A percentile compares a stretch with the other conserved stretches of the same genome.
Evolutionary conservation across 352 stramenopile species (phyloP).

Genomic region (Globisporangium iwayamae): DNA sequence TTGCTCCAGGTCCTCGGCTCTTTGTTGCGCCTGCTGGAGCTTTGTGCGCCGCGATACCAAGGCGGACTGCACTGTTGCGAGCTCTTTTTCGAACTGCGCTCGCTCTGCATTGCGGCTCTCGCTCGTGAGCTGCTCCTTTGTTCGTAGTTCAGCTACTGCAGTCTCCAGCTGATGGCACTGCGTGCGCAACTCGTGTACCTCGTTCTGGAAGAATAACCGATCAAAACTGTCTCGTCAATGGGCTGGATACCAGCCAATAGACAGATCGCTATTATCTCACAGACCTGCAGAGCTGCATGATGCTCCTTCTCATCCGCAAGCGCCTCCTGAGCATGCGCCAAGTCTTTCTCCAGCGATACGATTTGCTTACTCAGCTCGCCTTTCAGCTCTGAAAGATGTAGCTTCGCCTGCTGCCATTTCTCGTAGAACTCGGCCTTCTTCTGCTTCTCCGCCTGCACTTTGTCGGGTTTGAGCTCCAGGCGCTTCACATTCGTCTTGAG

Average conservation of each 20-base stretch:
- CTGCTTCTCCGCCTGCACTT: conserved; percentile 14
- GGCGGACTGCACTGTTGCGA: conserved; percentile 9
- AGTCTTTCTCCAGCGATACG: conserved; percentile 26
- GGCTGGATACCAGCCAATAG: background rate
- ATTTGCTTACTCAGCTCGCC: conserved; percentile 22
- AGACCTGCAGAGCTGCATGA: conserved; percentile 22
- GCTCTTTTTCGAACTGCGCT: conserved; percentile 26
- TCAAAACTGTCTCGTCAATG: background rate
- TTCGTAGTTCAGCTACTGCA: conserved; percentile 17
- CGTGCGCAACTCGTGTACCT: conserved; percentile 16
- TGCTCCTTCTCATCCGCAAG: conserved; percentile 18
- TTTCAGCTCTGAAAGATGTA: conserved; percentile 26
- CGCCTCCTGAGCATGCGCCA: conserved; percentile 14
- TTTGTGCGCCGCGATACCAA: conserved; percentile 19
- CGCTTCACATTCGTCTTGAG: conserved; percentile 30
- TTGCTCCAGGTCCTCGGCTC: background rate
- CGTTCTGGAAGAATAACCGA: conserved; percentile 10
- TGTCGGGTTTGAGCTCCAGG: conserved; percentile 23
- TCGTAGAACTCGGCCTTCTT: conserved; percentile 13
- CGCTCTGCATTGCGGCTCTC: conserved; percentile 30
- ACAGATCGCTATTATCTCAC: background rate
- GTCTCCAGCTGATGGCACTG: conserved; percentile 27
- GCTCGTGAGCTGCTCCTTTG: conserved; percentile 20
- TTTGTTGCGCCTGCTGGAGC: conserved; percentile 5
- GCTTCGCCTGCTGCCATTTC: conserved; percentile 24